Evolutionary conservation across 495 filamentous ascomycete genomes (phyloP).

Genomic region (Penicillium samsonianum): DNA sequence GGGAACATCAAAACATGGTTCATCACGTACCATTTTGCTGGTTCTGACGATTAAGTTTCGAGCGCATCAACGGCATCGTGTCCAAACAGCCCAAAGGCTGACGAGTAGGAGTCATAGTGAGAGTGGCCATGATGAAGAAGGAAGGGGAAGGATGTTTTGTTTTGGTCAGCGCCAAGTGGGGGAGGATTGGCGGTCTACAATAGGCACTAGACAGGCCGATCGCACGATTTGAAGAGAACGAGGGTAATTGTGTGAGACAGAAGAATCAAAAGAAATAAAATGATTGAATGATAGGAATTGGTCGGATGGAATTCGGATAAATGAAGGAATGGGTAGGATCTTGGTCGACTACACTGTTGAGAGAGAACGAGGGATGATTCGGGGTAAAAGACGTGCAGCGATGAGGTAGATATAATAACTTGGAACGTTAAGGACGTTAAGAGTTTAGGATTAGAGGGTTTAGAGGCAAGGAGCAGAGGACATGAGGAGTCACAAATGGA

Average conservation of each 20-base stretch:
- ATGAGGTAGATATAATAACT: slow-evolving; percentile 14
- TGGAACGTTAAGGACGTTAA: slow-evolving; percentile 9
- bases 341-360: background rate
- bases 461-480: slow-evolving; percentile 13
- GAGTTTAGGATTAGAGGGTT: background rate
- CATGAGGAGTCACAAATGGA: slow-evolving; percentile 14
- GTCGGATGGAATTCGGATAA: background rate
- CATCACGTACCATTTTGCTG: slow-evolving; percentile 55
- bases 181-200: slow-evolving; percentile 19
- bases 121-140: slow-evolving; percentile 39
- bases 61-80: slow-evolving; percentile 43
- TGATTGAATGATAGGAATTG: slow-evolving; percentile 7
- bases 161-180: slow-evolving; percentile 35
- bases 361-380: slow-evolving; percentile 8
- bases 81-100: slow-evolving; percentile 50
- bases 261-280: background rate
- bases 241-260: background rate
- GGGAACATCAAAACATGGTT: background rate
- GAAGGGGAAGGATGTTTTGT: slow-evolving; percentile 26
- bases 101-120: slow-evolving; percentile 46
- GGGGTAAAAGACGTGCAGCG: slow-evolving; percentile 4
- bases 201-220: slow-evolving; percentile 14
- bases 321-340: slow-evolving; percentile 5
- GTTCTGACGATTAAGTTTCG: slow-evolving; percentile 54
- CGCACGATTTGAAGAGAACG: background rate